Base-by-base conservation (phyloP, 805 yeast genomes). In the Monosporozyma servazzii region DNA sequence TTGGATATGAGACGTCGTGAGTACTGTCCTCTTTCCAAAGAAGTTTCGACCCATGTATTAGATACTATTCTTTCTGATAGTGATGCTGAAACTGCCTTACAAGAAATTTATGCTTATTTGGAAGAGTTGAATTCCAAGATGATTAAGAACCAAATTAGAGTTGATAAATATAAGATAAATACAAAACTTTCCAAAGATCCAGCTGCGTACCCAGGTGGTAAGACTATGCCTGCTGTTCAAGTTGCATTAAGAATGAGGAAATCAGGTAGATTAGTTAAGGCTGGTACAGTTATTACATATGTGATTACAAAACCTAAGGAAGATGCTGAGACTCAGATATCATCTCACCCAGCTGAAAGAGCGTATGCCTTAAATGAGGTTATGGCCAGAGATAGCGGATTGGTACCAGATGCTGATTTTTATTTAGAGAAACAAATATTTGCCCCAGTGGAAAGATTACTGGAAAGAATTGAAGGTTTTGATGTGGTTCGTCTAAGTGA, bases 1-100 rank as follows among this genome's bases (percentile, higher is more conserved):
- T 77, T 93, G 48, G 99, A 93, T 73, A 84, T 93, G 95, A 82
- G 80, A 63, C 89, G 99, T 68, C 88, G 99, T 75, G 99, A 93
- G 69, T 93, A 79, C 67, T 88, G 97, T 71, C 95, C 89, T 48
- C 71, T 93, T 48, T 88, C 98, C 0, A 93, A 90, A 65, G 96
- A 91, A 50, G 79, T 86, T 5, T 88, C 96, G 1, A 79, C 81
- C 7, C 82, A 75, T 66, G 86, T 88, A 5, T 75, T 93, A 59
- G 74, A 84, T 57, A 80, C 84, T 56, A 71, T 91, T 44, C 73
- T 91, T 20, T 77, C 86, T 8, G 88, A 84, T 55, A 70, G 72
- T 27, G 96, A 88, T 56, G 81, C 89, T 1, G 91, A 88, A 58
- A 81, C 80, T 30, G 88, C 93, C 0, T 71, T 88, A 50, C 76